Percentiles rank a stretch among this genome's conserved stretches.
Evolutionary conservation across 805 yeast species (phyloP).

Genomic region (Saccharomyces eubayanus): DNA sequence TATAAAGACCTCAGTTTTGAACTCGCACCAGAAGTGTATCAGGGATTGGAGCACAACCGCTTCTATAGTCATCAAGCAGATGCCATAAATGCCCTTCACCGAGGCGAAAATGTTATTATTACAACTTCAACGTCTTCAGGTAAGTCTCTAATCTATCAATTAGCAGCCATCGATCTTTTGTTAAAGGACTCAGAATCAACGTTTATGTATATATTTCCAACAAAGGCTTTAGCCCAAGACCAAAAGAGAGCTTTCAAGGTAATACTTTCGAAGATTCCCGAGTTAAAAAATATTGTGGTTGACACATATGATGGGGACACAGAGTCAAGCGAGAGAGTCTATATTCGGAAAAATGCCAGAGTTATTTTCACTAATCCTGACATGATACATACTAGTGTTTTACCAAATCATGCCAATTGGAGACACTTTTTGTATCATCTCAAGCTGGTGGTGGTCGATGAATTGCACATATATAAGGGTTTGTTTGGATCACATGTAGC

Average conservation of each 20-base stretch:
- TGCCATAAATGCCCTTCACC: constrained; percentile 54
- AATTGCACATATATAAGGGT: constrained; percentile 81
- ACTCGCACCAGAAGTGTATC: constrained; percentile 43
- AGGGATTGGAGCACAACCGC: constrained; percentile 42
- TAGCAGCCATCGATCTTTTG: constrained; percentile 57
- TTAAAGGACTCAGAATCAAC: constrained; percentile 41
- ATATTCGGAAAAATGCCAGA: constrained; percentile 55
- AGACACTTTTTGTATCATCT: constrained; percentile 53
- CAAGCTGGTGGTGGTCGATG: constrained; percentile 71
- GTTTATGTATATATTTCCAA: constrained; percentile 86
- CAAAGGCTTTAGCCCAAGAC: constrained; percentile 96
- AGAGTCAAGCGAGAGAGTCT: constrained; percentile 42
- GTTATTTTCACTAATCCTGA: constrained; percentile 94
- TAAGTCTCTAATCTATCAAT: constrained; percentile 83
- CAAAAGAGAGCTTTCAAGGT: constrained; percentile 74
- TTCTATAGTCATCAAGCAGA: constrained; percentile 78
- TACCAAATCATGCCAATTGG: constrained; percentile 78
- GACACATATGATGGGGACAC: constrained; percentile 96
- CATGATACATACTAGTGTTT: constrained; percentile 73
- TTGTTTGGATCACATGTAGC: constrained; percentile 91
- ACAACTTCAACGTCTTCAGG: constrained; percentile 97
- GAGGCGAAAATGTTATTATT: constrained; percentile 64
- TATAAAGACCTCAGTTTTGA: constrained; percentile 37
- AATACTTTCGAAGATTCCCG: constrained; percentile 44
- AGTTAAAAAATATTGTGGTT: constrained; percentile 39